Evolutionary conservation across 805 yeast species (phyloP).

Genomic region (Schizosaccharomyces osmophilus): DNA sequence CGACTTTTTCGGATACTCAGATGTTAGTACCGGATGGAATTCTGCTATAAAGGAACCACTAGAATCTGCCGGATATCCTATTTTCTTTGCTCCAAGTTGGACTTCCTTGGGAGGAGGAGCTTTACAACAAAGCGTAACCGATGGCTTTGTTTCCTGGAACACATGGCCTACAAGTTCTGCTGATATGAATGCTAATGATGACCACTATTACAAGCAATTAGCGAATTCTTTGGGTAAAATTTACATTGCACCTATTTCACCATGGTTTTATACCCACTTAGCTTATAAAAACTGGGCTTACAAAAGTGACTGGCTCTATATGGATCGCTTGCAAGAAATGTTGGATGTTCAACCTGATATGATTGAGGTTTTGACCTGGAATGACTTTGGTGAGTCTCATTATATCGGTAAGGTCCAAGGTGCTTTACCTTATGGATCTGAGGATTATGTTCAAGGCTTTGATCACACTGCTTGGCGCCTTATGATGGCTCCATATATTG

Average conservation of each 20-base stretch:
- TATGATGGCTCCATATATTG: neutral
- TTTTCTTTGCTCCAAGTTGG: constrained; percentile 4
- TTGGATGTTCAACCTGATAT: constrained; percentile 3
- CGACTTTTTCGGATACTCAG: neutral
- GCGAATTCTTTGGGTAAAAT: neutral
- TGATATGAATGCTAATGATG: neutral
- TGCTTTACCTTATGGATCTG: constrained; percentile 1
- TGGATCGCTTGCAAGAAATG: constrained; percentile 3
- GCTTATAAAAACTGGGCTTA: constrained; percentile 4
- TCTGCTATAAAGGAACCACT: neutral
- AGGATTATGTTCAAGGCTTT: neutral
- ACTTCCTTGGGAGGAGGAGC: constrained; percentile 2
- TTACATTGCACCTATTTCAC: constrained; percentile 4
- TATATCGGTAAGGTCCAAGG: constrained; percentile 3
- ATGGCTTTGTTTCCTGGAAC: constrained; percentile 4
- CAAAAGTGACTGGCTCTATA: constrained; percentile 1
- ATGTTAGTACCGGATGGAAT: neutral
- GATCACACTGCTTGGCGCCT: neutral
- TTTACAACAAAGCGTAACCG: neutral
- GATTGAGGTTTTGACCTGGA: constrained; percentile 4
- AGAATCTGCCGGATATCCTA: neutral
- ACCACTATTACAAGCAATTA: neutral
- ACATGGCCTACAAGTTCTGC: constrained; percentile 3
- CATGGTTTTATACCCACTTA: constrained; percentile 4
- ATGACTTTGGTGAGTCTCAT: constrained; percentile 5